Conservation (phyloP, 2,329 filamentous ascomycete genomes). For the Orbilia blumenaviensis region DNA sequence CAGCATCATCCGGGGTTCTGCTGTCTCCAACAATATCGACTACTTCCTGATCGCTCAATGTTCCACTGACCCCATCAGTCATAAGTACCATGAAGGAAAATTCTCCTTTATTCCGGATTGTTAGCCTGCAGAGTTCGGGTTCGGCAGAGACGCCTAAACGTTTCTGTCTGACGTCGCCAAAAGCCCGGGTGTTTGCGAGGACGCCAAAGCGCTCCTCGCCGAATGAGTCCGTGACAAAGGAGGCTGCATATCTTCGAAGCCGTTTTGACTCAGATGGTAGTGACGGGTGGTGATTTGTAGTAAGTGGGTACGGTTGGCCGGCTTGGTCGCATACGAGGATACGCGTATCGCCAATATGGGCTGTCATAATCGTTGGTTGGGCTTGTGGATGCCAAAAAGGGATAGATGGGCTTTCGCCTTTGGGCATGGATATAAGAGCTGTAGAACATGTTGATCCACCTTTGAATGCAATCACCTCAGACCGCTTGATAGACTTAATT, state of each 20-base stretch:
- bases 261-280: constrained; percentile 83
- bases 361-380: constrained; percentile 82
- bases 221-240: constrained; percentile 93
- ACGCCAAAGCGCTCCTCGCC: constrained; percentile 95
- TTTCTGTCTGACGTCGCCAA: constrained; percentile 91
- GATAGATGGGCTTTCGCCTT: constrained; percentile 67
- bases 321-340: constrained; percentile 90
- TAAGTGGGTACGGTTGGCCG: constrained; percentile 80
- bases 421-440: constrained; percentile 89
- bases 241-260: constrained; percentile 83
- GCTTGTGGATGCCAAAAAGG: constrained; percentile 95
- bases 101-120: constrained; percentile 78
- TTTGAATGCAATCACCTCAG: constrained; percentile 69
- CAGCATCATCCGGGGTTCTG: constrained; percentile 85
- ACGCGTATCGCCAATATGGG: constrained; percentile 92
- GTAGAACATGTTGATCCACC: constrained; percentile 93
- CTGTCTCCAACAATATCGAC: constrained; percentile 96
- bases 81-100: constrained; percentile 90
- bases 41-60: constrained; percentile 89
- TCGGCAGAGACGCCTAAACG: constrained; percentile 93
- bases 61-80: constrained; percentile 87
- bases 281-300: constrained; percentile 91
- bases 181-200: constrained; percentile 90
- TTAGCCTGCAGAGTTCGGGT: constrained; percentile 82
- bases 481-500: constrained; percentile 40